These are phyloP conservation scores for Scutellaria galericulata DNA, from an alignment of 257 asterid species.

Conservation along the genomic window DNA sequence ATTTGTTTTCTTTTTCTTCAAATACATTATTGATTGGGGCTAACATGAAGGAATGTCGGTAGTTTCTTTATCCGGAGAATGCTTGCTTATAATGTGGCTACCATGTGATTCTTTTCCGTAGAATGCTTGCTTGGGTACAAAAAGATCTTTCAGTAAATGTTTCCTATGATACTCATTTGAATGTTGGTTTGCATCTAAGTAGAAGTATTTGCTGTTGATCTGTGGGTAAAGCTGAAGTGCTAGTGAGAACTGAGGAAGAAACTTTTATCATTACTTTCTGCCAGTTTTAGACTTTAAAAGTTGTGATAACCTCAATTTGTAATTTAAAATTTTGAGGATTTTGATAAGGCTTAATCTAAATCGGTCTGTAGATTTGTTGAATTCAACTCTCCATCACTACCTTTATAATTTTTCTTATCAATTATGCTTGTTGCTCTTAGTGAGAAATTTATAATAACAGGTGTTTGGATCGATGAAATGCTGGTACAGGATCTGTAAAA, in stretches of 20 bases:
- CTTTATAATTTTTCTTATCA: slow-evolving; percentile 26
- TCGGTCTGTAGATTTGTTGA: not conserved
- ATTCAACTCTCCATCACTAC: not conserved
- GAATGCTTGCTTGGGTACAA: not conserved
- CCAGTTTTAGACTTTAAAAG: slow-evolving; percentile 9
- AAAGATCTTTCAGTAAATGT: not conserved
- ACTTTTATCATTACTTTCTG: slow-evolving; percentile 1
- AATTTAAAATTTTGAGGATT: not conserved
- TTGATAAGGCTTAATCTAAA: not conserved
- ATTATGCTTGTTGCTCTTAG: slow-evolving; percentile 47
- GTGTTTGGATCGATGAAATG: slow-evolving; percentile 82
- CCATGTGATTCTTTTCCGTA: too few species aligned
- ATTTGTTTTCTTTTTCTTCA: not conserved
- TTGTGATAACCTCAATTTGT: not conserved
- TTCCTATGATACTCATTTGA: not conserved
- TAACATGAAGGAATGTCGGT: not conserved
- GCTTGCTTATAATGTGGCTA: not conserved
- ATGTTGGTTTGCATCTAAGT: not conserved
- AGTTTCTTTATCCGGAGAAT: not conserved
- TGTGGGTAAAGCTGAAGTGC: slow-evolving; percentile 7
- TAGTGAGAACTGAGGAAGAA: slow-evolving; percentile 7
- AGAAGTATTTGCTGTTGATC: not conserved
- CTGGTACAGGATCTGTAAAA: slow-evolving; percentile 92
- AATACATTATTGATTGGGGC: not conserved
- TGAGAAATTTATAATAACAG: slow-evolving; percentile 68